phyloP scores from a whole-genome alignment of 176 grass and related monocot species.

The Triticum dicoccoides region DNA sequence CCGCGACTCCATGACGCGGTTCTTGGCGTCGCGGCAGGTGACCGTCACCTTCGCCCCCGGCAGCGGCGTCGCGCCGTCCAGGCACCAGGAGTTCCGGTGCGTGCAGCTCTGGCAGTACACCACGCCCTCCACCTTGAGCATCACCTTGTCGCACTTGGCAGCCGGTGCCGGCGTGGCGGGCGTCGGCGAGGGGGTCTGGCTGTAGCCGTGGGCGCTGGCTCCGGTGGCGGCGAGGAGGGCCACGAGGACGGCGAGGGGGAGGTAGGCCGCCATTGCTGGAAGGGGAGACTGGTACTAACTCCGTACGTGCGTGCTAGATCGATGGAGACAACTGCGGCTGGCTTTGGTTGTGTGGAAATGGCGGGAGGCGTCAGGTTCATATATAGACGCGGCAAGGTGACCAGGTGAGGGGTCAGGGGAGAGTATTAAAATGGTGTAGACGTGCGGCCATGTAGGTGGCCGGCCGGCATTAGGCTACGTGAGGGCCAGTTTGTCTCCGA shows the following conservation, averaged over 20 bases:
- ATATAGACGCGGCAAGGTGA: conserved; percentile 20
- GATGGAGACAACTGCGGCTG: not conserved
- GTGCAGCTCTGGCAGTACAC: conserved; percentile 70
- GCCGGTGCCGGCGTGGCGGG: too few relatives aligned
- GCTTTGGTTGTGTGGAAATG: not conserved
- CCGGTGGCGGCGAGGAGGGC: conserved; percentile 13
- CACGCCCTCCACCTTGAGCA: conserved; percentile 53
- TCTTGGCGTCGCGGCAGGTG: conserved; percentile 69
- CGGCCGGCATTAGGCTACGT: conserved; percentile 28
- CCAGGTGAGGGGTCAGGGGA: not conserved
- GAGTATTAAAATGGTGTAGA: conserved; percentile 5
- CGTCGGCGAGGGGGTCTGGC: not conserved
- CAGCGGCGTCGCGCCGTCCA: conserved; percentile 46
- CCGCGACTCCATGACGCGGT: conserved; percentile 37
- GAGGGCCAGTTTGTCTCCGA: conserved; percentile 22
- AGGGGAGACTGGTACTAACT: not conserved
- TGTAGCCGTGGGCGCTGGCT: not conserved
- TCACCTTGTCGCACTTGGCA: conserved; percentile 12
- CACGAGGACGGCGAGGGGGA: conserved; percentile 11
- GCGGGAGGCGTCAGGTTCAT: conserved; percentile 4
- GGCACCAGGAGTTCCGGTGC: conserved; percentile 28
- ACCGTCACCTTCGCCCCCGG: conserved; percentile 44
- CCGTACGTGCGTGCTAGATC: not conserved
- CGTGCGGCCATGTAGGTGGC: conserved; percentile 41
- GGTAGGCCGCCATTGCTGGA: conserved; percentile 22